Conservation (phyloP, 2,329 filamentous ascomycete genomes). For the Ambrosiella beaveri region DNA sequence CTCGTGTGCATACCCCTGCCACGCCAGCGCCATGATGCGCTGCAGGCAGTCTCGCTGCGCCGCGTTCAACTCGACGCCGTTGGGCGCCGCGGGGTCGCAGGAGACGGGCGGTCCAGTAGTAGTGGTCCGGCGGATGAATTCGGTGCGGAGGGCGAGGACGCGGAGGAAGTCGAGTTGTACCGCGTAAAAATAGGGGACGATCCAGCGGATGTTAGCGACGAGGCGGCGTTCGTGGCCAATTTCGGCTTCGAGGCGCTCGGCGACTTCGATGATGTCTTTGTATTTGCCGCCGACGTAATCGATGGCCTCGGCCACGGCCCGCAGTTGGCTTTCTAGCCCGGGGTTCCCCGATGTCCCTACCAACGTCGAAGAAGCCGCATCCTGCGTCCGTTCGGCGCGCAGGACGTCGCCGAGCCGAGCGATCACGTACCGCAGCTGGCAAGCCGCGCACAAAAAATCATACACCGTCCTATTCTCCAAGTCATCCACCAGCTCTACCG, state of each 20-base stretch:
- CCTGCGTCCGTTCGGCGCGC: not conserved
- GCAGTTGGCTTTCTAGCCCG: not conserved
- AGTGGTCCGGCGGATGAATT: not conserved
- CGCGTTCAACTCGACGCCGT: not conserved
- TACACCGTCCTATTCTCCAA: conserved; percentile 1
- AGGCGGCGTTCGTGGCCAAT: not conserved
- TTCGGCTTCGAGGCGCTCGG: not conserved
- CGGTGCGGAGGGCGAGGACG: not conserved
- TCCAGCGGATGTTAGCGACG: not conserved
- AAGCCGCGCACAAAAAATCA: not conserved
- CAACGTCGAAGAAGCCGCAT: not conserved
- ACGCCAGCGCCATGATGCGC: not conserved
- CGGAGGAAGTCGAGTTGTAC: not conserved
- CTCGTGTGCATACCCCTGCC: not conserved
- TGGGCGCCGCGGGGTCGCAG: not conserved
- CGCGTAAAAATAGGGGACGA: not conserved
- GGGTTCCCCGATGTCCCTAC: not conserved
- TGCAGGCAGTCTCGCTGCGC: not conserved
- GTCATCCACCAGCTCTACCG: not conserved
- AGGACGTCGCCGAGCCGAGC: not conserved
- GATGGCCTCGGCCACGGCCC: not conserved
- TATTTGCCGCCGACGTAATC: not conserved
- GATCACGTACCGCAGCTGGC: conserved; percentile 1
- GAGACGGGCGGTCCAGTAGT: not conserved
- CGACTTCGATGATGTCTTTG: not conserved